phyloP scores from a whole-genome alignment of 2,329 filamentous ascomycete genomes.

The Orbilia ellipsospora region DNA sequence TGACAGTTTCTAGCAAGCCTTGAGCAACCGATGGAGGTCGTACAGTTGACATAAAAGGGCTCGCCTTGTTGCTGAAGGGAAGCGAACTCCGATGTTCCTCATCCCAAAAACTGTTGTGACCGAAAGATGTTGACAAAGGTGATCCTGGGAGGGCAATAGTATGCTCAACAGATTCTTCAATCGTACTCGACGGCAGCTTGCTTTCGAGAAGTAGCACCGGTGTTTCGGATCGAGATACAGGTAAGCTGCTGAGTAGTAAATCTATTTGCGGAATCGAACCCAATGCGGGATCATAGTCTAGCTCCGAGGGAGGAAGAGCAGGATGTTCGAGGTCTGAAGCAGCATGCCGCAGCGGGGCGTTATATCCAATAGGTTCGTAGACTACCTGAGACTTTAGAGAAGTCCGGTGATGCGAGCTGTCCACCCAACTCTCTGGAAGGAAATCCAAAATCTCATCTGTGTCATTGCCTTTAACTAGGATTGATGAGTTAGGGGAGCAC shows the following conservation, averaged over 20 bases:
- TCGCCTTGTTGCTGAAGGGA: conserved; percentile 12
- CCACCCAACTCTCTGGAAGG: conserved; percentile 22
- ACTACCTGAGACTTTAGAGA: neutral
- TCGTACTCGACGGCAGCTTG: no score
- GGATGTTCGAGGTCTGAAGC: conserved; percentile 1
- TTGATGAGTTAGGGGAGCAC: conserved; percentile 16
- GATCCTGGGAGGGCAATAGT: no score
- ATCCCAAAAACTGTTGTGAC: neutral
- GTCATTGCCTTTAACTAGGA: neutral
- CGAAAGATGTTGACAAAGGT: no score
- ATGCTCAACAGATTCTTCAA: neutral
- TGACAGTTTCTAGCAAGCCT: neutral
- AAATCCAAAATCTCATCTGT: neutral
- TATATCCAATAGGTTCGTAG: neutral
- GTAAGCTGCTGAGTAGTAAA: conserved; percentile 18
- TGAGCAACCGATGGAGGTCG: neutral
- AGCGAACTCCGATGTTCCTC: conserved; percentile 4
- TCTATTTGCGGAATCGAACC: neutral
- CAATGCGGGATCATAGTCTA: conserved; percentile 10
- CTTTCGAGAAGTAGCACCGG: neutral
- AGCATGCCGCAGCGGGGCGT: neutral
- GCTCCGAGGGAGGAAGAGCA: conserved; percentile 30
- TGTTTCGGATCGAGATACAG: conserved; percentile 28
- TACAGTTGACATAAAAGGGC: conserved; percentile 3
- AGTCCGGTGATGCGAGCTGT: neutral